Evolutionary conservation across 805 yeast genomes (phyloP), one percentile per base, ranked within the genome.

Genomic region (Saccharomycopsis fermentans): DNA sequence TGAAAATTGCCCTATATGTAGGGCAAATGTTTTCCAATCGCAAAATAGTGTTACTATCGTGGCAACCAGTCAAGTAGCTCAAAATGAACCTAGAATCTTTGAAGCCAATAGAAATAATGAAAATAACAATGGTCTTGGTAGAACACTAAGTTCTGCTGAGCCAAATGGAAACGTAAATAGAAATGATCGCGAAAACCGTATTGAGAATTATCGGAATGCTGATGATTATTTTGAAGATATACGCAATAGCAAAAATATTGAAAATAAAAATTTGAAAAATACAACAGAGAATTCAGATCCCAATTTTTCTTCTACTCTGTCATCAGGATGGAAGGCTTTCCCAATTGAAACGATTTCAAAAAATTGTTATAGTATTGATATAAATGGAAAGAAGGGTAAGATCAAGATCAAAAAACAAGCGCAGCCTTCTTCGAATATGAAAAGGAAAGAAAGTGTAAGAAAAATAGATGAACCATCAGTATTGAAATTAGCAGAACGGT

Each of bases 1-100:
- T 0, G 92, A 86, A 64, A 81, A 82, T n/a, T 94, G 99, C 73
- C 99, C 99, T 1, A 82, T 91, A 57, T 94, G 99, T 69, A 77
- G 96, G 61, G 76, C 84, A 34, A 80, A 82, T 11, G 95, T 90
- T 1, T 43, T 43, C 24, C 24, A 27, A 5, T 21, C 50, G 3
- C 29, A 43, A 43, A 19, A 21, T 43, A 21, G 9, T 43, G 29
- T 3, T 12, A 6, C 50, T 21, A 24, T 24, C 21, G 27, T 14
- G 14, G 6, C 14, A 21, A 4, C 29, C 3, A 43, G 14, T 43
- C 6, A 27, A 6, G 16, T 43, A n/a, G 24, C 24, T 55, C 68
- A 65, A 39, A 56, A 35, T 34, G 48, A 51, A 19, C 12, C 8
- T 32, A n/a, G n/a, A n/a, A n/a, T n/a, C n/a, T n/a, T n/a, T n/a